Conservation (phyloP, 805 yeast species). For the Nematodospora valgi region DNA sequence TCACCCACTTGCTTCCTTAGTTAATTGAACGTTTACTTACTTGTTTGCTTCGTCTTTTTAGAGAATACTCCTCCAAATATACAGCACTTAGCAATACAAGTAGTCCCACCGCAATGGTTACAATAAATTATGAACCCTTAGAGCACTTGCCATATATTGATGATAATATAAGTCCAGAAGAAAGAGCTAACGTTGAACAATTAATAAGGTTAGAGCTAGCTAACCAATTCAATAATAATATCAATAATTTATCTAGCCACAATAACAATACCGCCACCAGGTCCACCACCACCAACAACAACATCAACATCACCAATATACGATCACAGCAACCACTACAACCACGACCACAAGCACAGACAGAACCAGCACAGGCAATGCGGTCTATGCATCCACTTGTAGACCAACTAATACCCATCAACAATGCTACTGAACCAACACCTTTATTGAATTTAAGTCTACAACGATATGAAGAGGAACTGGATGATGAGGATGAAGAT, state of each 20-base stretch:
- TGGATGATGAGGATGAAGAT: constrained; percentile 17
- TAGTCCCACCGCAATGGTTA: constrained; percentile 16
- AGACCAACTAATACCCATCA: constrained; percentile 16
- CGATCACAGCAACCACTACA: constrained; percentile 1
- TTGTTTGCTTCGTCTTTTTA: no score
- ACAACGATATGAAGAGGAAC: constrained; percentile 26
- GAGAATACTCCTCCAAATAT: no score
- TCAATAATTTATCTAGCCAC: constrained; percentile 7
- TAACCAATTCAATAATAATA: constrained; percentile 10
- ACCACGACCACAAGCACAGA: constrained; percentile 2
- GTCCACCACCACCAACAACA: constrained; percentile 3
- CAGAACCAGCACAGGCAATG: not conserved
- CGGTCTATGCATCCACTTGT: constrained; percentile 19
- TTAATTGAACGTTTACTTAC: no score
- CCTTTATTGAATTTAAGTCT: constrained; percentile 15
- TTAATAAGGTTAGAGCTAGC: constrained; percentile 27
- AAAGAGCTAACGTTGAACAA: constrained; percentile 32
- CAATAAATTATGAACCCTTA: constrained; percentile 28
- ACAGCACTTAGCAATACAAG: no score
- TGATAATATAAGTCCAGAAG: constrained; percentile 30
- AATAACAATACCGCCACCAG: constrained; percentile 2
- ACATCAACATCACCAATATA: not conserved
- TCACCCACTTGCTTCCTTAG: no score
- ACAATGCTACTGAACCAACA: constrained; percentile 2
- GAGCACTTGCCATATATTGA: constrained; percentile 37